phyloP scores from a whole-genome alignment of 345 rosid genomes.

The Bruguiera sexangula region DNA sequence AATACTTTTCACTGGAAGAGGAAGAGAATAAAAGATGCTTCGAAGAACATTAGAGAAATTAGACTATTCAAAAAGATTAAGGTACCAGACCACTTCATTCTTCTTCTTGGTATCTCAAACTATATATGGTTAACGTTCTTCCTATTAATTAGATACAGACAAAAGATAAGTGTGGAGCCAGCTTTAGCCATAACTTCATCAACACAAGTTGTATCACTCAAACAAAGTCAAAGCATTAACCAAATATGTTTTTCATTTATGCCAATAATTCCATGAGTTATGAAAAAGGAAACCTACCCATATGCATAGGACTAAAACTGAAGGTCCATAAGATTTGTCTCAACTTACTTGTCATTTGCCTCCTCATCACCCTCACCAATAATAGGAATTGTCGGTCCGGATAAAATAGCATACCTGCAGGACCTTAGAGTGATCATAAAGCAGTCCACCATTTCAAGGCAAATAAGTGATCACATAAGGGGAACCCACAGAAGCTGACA shows the following conservation, averaged over 20 bases:
- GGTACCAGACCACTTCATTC: neutral
- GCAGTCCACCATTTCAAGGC: conserved; percentile 13
- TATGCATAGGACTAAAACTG: neutral
- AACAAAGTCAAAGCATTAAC: too few relatives aligned
- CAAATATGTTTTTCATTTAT: neutral
- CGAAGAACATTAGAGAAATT: too few relatives aligned
- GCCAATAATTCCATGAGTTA: neutral
- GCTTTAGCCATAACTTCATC: neutral
- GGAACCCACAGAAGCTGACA: conserved; percentile 11
- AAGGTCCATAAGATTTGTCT: neutral
- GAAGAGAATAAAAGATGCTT: neutral
- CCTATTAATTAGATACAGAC: neutral
- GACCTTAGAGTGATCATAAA: conserved; percentile 16
- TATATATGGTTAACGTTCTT: neutral
- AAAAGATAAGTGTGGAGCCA: neutral
- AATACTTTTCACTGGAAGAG: neutral
- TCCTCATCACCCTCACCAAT: conserved; percentile 97
- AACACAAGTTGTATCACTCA: neutral
- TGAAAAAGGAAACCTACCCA: conserved; percentile 1
- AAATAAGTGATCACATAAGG: conserved; percentile 9
- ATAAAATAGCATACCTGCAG: conserved; percentile 85
- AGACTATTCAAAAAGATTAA: neutral
- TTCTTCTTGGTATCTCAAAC: neutral
- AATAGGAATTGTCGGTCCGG: conserved; percentile 97
- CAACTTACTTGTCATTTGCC: conserved; percentile 89